Conservation (phyloP, 331 rosid species). For the Quercus lobata region DNA sequence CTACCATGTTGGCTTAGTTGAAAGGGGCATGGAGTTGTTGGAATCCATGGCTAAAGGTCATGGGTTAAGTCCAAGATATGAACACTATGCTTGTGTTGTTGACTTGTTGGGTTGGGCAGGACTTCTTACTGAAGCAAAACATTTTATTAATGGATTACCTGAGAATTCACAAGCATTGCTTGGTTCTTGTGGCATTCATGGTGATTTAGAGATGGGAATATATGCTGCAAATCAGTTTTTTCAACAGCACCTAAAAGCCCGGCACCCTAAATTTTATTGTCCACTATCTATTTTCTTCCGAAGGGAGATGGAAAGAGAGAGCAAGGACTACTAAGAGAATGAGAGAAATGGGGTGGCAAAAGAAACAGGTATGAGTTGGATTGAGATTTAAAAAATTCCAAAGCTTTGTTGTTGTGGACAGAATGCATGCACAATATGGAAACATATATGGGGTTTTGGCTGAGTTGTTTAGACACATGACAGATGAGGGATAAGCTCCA, state of each 20-base stretch:
- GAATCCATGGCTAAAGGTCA: slow-evolving; percentile 66
- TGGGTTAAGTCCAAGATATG: slow-evolving; percentile 52
- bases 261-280: slow-evolving; percentile 68
- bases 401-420: slow-evolving; percentile 76
- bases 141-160: slow-evolving; percentile 49
- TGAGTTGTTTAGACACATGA: too few relatives aligned
- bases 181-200: slow-evolving; percentile 77
- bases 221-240: slow-evolving; percentile 68
- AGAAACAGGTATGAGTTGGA: slow-evolving; percentile 83
- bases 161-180: slow-evolving; percentile 84
- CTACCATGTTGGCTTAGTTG: slow-evolving; percentile 76
- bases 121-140: slow-evolving; percentile 65
- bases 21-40: slow-evolving; percentile 72
- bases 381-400: slow-evolving; percentile 67
- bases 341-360: slow-evolving; percentile 74
- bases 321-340: slow-evolving; percentile 64
- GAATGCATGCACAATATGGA: slow-evolving; percentile 63
- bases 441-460: slow-evolving; percentile 10
- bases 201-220: slow-evolving; percentile 68
- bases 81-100: slow-evolving; percentile 65
- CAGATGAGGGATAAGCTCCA: too few relatives aligned
- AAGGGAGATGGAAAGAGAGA: slow-evolving; percentile 75
- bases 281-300: slow-evolving; percentile 39
- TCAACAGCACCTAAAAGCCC: slow-evolving; percentile 50
- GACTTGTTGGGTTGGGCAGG: slow-evolving; percentile 40